Evolutionary conservation across 2,329 filamentous ascomycete species (phyloP).

Genomic region (Aphanoascus verrucosus): DNA sequence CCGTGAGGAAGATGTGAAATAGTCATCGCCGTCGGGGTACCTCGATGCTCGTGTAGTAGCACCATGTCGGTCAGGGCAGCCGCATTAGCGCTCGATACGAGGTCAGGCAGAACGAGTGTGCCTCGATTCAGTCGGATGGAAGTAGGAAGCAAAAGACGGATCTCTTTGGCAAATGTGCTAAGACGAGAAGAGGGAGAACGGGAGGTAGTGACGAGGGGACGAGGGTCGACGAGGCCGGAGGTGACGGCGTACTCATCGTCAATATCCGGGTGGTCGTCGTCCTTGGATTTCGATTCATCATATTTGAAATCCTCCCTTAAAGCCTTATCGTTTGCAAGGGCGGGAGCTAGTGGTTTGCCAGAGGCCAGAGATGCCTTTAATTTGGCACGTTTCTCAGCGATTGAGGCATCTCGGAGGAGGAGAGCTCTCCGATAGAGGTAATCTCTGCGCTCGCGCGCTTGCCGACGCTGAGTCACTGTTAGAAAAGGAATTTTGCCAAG

Average conservation of each 20-base stretch:
- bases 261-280: slow-evolving; percentile 69
- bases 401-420: slow-evolving; percentile 79
- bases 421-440: slow-evolving; percentile 87
- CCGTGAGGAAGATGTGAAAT: slow-evolving; percentile 81
- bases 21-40: slow-evolving; percentile 80
- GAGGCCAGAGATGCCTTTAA: slow-evolving; percentile 77
- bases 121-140: slow-evolving; percentile 83
- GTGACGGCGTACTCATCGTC: slow-evolving; percentile 86
- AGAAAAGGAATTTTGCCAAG: background rate
- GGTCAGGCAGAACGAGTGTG: slow-evolving; percentile 74
- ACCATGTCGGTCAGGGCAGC: slow-evolving; percentile 76
- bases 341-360: slow-evolving; percentile 71
- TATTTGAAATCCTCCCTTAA: slow-evolving; percentile 85
- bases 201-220: slow-evolving; percentile 82
- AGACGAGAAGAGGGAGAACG: slow-evolving; percentile 76
- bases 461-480: slow-evolving; percentile 45
- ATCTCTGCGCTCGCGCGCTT: slow-evolving; percentile 68
- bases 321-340: slow-evolving; percentile 74
- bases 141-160: slow-evolving; percentile 71
- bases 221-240: slow-evolving; percentile 81
- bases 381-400: slow-evolving; percentile 80
- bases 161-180: slow-evolving; percentile 85
- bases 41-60: slow-evolving; percentile 82
- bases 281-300: slow-evolving; percentile 76
- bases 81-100: slow-evolving; percentile 70